Conservation (phyloP, 208 protist species). For the Acanthamoeba rhysodes region DNA sequence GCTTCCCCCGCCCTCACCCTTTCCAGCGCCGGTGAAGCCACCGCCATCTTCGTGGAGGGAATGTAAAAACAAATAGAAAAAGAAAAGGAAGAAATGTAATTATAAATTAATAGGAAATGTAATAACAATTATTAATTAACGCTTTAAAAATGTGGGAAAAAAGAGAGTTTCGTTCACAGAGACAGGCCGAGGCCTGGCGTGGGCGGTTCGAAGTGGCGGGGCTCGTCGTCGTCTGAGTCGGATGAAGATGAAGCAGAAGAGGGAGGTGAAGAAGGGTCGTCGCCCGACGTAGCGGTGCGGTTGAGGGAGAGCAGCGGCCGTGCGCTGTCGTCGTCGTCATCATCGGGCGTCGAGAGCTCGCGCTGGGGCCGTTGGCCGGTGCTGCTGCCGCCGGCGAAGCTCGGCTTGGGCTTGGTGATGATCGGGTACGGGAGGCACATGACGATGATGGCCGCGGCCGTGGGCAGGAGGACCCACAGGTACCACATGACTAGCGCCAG, state of each 20-base stretch:
- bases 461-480: background rate
- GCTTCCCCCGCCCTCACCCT: slow-evolving; percentile 4
- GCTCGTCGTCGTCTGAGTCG: no score
- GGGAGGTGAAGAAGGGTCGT: no score
- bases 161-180: no score
- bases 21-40: slow-evolving; percentile 7
- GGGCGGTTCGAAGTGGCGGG: no score
- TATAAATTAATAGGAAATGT: no score
- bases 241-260: no score
- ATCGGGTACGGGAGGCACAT: slow-evolving; percentile 8
- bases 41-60: background rate
- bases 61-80: no score
- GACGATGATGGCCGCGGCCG: background rate
- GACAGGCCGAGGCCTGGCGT: no score
- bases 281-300: background rate
- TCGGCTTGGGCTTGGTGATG: background rate
- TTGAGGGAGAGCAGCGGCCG: background rate
- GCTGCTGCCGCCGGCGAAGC: background rate
- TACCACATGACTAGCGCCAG: background rate
- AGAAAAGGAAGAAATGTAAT: no score
- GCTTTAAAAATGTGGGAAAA: no score
- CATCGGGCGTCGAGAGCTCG: background rate
- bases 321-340: background rate
- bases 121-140: no score
- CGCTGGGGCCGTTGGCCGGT: background rate